Evolutionary conservation across 768 basidiomycete genomes (phyloP).

Genomic region (Naganishia vaughanmartiniae): DNA sequence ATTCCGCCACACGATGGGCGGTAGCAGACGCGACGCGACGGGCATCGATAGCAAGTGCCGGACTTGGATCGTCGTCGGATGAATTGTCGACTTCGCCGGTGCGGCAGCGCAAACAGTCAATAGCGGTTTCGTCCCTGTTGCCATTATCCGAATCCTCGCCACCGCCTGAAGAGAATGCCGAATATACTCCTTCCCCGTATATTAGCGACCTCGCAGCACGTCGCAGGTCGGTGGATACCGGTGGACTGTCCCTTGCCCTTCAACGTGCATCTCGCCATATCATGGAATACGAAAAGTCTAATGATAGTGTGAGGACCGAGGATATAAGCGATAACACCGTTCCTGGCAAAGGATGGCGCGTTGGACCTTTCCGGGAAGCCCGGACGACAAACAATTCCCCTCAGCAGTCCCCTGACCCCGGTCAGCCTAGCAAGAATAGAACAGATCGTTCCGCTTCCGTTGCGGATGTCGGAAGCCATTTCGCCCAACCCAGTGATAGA

Average conservation of each 20-base stretch:
- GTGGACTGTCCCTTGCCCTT: slow-evolving; percentile 79
- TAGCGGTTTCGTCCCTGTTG: not conserved
- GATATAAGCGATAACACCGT: slow-evolving; percentile 39
- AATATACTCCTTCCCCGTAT: not conserved
- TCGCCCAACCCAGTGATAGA: slow-evolving; percentile 56
- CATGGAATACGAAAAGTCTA: slow-evolving; percentile 57
- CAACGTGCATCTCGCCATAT: slow-evolving; percentile 56
- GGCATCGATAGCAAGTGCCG: slow-evolving; percentile 6
- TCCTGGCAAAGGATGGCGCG: slow-evolving; percentile 27
- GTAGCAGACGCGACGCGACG: not conserved
- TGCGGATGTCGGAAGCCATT: slow-evolving; percentile 31
- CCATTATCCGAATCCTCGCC: not conserved
- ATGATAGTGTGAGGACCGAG: slow-evolving; percentile 55
- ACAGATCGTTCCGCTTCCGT: slow-evolving; percentile 23
- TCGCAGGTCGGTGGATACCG: slow-evolving; percentile 80
- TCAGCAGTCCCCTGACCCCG: slow-evolving; percentile 16
- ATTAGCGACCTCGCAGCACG: slow-evolving; percentile 34
- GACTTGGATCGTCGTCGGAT: not conserved
- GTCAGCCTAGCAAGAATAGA: not conserved
- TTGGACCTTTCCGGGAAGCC: slow-evolving; percentile 29
- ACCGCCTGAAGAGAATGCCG: not conserved
- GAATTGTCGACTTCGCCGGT: not conserved
- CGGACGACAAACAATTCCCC: slow-evolving; percentile 26
- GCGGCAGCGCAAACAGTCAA: not conserved
- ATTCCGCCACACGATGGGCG: slow-evolving; percentile 2